Evolutionary conservation across 2,329 filamentous ascomycete genomes (phyloP), one percentile per base, ranked within the genome.

Genomic region (Claviceps sp.): DNA sequence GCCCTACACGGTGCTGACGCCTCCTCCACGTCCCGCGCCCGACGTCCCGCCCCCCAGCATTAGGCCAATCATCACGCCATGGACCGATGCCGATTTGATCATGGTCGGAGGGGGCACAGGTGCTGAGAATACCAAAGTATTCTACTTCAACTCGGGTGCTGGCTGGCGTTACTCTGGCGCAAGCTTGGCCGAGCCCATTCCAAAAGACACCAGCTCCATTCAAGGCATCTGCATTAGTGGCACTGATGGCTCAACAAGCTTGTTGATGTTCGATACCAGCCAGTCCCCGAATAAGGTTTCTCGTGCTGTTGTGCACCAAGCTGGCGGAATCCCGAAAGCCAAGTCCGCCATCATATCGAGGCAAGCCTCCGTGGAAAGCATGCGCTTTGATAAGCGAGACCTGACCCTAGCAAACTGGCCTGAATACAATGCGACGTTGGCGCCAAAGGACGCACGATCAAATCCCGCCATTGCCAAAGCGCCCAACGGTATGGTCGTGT

Each of bases 201-300:
- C 76, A 16, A 80, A 81, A 60, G 76, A 79, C 51, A 73, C 75
- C 2, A 70, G 75, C 2, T 73, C 65, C 1, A 64, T 83, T 47
- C 79, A 84, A 61, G 80, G 79, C 26, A 73, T 81, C 0, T 61
- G 95, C 4, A 68, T 94, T n/a, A 71, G 73, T 13, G 86, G 85
- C 22, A 76, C 81, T 43, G 88, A 95, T 64, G 82, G 78, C 30
- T 90, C 85, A 66, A 90, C 87, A 63, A 80, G 84, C 41, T 71
- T 97, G 18, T 81, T 89, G 59, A 81, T 82, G 11, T 95, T 93
- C 59, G 82, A 95, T 62, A 77, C 89, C 68, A 76, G 76, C 14
- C 73, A 75, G 9, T 81, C 83, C 0, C 90, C 91, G 3, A 95
- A 94, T 62, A 68, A 72, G 6, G 86, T 95, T 44, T 79, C 78